phyloP scores from a whole-genome alignment of 306 rosid species.

The Citrullus amarus region DNA sequence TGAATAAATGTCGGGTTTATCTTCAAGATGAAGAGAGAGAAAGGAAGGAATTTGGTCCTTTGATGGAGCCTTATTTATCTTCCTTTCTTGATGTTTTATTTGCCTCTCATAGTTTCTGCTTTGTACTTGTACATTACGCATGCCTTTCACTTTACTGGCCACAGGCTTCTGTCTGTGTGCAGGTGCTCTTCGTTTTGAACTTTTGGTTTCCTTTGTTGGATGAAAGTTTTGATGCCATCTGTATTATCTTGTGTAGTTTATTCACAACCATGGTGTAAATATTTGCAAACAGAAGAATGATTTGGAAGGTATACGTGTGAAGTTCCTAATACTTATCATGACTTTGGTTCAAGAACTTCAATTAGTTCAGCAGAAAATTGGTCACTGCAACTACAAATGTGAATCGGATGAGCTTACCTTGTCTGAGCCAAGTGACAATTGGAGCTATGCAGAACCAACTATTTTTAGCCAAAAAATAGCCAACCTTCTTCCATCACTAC shows the following conservation, averaged over 20 bases:
- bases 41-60: background rate
- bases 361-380: constrained; percentile 41
- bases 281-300: constrained; percentile 40
- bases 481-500: constrained; percentile 27
- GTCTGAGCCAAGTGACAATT: constrained; percentile 23
- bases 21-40: background rate
- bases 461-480: constrained; percentile 35
- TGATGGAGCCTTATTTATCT: background rate
- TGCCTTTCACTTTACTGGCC: background rate
- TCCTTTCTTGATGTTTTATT: background rate
- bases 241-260: constrained; percentile 40
- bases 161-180: background rate
- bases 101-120: background rate
- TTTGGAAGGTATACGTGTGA: constrained; percentile 34
- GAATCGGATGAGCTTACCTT: constrained; percentile 18
- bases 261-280: constrained; percentile 30
- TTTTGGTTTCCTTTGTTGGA: background rate
- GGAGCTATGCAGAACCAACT: constrained; percentile 26
- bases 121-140: background rate
- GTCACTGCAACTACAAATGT: constrained; percentile 25
- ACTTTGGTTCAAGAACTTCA: constrained; percentile 74
- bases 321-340: constrained; percentile 56
- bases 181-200: background rate
- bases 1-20: background rate
- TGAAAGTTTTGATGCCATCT: constrained; percentile 14